Conservation (phyloP, 306 rosid species). For the Herpetospermum pedunculosum region DNA sequence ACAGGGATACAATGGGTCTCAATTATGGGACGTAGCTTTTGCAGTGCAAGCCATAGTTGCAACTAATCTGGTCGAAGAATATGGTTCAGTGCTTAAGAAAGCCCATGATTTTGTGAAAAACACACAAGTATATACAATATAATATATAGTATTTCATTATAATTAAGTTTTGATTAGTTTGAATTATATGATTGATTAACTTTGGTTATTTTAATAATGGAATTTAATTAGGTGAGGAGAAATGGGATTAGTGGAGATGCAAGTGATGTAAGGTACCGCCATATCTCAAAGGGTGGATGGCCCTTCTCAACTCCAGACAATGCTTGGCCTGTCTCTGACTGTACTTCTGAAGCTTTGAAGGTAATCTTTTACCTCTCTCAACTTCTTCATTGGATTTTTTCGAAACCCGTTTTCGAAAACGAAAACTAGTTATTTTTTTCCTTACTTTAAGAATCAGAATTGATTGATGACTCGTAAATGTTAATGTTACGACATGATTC, state of each 20-base stretch:
- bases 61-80: constrained; percentile 37
- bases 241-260: constrained; percentile 28
- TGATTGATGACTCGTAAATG: too few relatives aligned
- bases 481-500: too few relatives aligned
- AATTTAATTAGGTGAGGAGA: constrained; percentile 26
- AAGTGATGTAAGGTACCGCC: constrained; percentile 51
- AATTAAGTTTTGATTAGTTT: not conserved
- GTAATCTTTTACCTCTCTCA: constrained; percentile 15
- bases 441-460: too few relatives aligned
- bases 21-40: constrained; percentile 51
- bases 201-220: not conserved
- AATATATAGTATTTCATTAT: not conserved
- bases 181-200: not conserved
- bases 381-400: too few relatives aligned
- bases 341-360: constrained; percentile 70
- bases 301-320: constrained; percentile 64
- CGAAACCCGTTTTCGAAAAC: not conserved
- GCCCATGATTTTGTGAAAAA: constrained; percentile 40
- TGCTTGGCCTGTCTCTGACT: constrained; percentile 62
- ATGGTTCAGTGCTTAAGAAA: constrained; percentile 38
- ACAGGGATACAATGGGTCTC: constrained; percentile 72
- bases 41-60: constrained; percentile 65
- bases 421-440: too few relatives aligned
- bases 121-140: constrained; percentile 50
- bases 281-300: constrained; percentile 64